Evolutionary conservation across 768 basidiomycete species (phyloP).

Genomic region (Leccinum pellstonianum): DNA sequence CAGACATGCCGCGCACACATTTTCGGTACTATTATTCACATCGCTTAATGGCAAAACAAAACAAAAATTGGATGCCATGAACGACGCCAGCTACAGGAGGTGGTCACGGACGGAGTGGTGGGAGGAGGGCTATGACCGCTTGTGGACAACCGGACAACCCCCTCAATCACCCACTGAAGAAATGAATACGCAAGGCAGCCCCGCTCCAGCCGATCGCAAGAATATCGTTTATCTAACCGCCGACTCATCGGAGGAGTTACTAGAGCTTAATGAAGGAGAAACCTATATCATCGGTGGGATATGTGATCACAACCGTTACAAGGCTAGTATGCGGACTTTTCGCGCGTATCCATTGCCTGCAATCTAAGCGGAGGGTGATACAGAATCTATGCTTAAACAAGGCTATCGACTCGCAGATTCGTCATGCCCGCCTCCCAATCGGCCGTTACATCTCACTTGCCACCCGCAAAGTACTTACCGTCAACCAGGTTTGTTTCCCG

Average conservation of each 20-base stretch:
- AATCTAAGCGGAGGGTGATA: slow-evolving; percentile 17
- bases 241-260: slow-evolving; percentile 83
- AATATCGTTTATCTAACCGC: slow-evolving; percentile 90
- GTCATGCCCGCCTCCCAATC: slow-evolving; percentile 90
- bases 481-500: slow-evolving; percentile 68
- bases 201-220: slow-evolving; percentile 36
- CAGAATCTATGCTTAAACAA: slow-evolving; percentile 91
- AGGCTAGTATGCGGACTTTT: slow-evolving; percentile 44
- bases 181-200: not conserved
- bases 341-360: not conserved
- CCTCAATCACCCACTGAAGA: slow-evolving; percentile 2
- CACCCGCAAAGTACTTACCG: slow-evolving; percentile 94
- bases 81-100: slow-evolving; percentile 66
- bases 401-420: slow-evolving; percentile 68
- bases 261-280: slow-evolving; percentile 78
- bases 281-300: slow-evolving; percentile 96
- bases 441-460: slow-evolving; percentile 85
- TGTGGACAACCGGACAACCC: slow-evolving; percentile 49
- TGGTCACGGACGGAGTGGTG: slow-evolving; percentile 88
- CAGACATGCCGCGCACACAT: slow-evolving; percentile 66
- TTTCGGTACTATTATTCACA: slow-evolving; percentile 73
- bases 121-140: slow-evolving; percentile 65
- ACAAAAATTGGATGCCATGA: slow-evolving; percentile 60
- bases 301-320: slow-evolving; percentile 94
- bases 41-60: slow-evolving; percentile 73